These are phyloP conservation scores for Hysterium pulicare DNA, from an alignment of 2,329 filamentous ascomycete genomes.

Conservation along the genomic window DNA sequence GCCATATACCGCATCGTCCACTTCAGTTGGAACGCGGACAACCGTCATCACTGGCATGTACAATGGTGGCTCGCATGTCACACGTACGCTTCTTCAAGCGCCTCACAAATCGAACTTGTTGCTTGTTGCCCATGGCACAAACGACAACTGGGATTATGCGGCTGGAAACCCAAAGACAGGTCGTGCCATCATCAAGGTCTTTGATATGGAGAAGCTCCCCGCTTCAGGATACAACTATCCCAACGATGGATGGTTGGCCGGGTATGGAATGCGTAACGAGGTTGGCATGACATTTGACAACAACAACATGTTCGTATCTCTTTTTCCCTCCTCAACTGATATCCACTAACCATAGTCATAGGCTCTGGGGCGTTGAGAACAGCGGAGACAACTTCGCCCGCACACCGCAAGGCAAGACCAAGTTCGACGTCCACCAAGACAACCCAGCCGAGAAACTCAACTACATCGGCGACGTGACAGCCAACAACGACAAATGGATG, in stretches of 20 bases:
- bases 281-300: conserved; percentile 55
- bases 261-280: conserved; percentile 70
- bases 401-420: conserved; percentile 43
- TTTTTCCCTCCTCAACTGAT: conserved; percentile 37
- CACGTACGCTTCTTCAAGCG: conserved; percentile 64
- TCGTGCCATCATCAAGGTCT: conserved; percentile 63
- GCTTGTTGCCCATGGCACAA: conserved; percentile 63
- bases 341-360: too few species aligned
- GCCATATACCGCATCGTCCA: conserved; percentile 56
- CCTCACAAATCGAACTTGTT: conserved; percentile 53
- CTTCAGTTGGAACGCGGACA: conserved; percentile 47
- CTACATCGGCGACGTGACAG: conserved; percentile 56
- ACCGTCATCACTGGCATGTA: conserved; percentile 61
- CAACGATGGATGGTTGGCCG: conserved; percentile 48
- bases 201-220: conserved; percentile 45
- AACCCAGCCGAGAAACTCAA: conserved; percentile 74
- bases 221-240: conserved; percentile 46
- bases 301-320: conserved; percentile 52
- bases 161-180: conserved; percentile 53
- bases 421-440: conserved; percentile 60
- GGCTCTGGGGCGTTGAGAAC: conserved; percentile 61
- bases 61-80: conserved; percentile 54
- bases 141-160: conserved; percentile 57
- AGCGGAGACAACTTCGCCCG: conserved; percentile 62
- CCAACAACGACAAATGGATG: conserved; percentile 54